These are phyloP conservation scores for Globisporangium viniferum DNA, from an alignment of 352 stramenopile species.

Conservation along the genomic window DNA sequence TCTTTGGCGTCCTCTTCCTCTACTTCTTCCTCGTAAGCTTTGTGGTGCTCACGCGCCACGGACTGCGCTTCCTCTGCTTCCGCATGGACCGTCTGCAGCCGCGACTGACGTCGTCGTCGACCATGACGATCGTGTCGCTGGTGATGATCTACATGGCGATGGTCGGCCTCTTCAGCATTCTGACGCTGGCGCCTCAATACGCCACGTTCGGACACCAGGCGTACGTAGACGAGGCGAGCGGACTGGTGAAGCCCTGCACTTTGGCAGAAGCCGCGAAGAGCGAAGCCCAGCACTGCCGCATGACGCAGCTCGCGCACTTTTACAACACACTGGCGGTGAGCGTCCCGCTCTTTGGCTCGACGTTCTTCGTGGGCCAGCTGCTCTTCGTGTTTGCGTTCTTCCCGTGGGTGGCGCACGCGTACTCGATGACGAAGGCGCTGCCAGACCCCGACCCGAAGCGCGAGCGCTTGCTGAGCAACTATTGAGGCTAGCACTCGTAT, in stretches of 20 bases:
- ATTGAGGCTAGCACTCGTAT: conserved; percentile 16
- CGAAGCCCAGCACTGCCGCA: conserved; percentile 54
- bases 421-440: conserved; percentile 64
- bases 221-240: conserved; percentile 42
- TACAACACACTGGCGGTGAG: conserved; percentile 74
- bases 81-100: conserved; percentile 68
- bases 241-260: conserved; percentile 54
- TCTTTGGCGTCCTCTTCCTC: conserved; percentile 74
- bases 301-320: conserved; percentile 76
- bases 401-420: conserved; percentile 74
- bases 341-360: conserved; percentile 69
- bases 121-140: conserved; percentile 74
- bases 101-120: conserved; percentile 66
- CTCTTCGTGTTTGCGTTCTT: conserved; percentile 71
- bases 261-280: conserved; percentile 58
- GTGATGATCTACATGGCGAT: conserved; percentile 82
- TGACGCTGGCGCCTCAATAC: conserved; percentile 83
- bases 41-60: conserved; percentile 69
- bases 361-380: conserved; percentile 75
- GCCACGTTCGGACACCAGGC: conserved; percentile 80
- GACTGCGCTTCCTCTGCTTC: conserved; percentile 77
- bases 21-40: conserved; percentile 82
- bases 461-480: conserved; percentile 63
- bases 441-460: conserved; percentile 65
- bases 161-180: conserved; percentile 74